Evolutionary conservation across 2,329 filamentous ascomycete genomes (phyloP).

Genomic region (Exophiala spinifera): DNA sequence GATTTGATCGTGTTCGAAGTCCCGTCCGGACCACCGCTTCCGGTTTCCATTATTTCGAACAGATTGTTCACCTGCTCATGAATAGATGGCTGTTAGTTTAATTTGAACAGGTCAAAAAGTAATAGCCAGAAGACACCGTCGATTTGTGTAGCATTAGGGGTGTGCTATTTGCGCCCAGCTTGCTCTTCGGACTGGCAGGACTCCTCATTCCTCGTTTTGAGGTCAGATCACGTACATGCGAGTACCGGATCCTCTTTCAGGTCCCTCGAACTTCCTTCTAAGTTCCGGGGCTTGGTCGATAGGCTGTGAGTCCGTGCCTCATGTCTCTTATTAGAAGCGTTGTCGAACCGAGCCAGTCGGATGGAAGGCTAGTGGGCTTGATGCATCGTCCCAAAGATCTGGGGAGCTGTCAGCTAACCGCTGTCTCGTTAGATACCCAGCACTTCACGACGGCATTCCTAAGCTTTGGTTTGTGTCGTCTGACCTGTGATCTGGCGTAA

Average conservation of each 20-base stretch:
- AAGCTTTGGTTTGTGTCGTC: background rate
- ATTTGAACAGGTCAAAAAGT: too few species aligned
- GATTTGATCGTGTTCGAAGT: too few species aligned
- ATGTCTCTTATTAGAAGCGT: slow-evolving; percentile 5
- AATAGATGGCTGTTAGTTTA: too few species aligned
- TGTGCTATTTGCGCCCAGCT: too few species aligned
- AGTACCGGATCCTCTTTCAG: background rate
- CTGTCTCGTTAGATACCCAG: background rate
- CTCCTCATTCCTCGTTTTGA: too few species aligned
- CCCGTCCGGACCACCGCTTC: too few species aligned
- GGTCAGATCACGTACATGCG: too few species aligned
- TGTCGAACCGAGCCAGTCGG: slow-evolving; percentile 23
- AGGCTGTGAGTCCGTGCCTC: background rate
- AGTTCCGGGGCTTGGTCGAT: background rate
- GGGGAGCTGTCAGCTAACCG: slow-evolving; percentile 14
- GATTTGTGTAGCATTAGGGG: too few species aligned
- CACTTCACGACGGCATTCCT: background rate
- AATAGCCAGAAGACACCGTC: too few species aligned
- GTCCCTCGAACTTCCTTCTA: background rate
- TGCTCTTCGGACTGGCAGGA: too few species aligned
- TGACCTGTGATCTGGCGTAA: background rate
- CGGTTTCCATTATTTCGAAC: too few species aligned
- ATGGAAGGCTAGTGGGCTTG: slow-evolving; percentile 16
- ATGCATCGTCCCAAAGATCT: slow-evolving; percentile 22
- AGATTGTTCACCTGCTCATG: too few species aligned